Conservation (phyloP, 139 green algal species). For the Desmodesmus armatus region DNA sequence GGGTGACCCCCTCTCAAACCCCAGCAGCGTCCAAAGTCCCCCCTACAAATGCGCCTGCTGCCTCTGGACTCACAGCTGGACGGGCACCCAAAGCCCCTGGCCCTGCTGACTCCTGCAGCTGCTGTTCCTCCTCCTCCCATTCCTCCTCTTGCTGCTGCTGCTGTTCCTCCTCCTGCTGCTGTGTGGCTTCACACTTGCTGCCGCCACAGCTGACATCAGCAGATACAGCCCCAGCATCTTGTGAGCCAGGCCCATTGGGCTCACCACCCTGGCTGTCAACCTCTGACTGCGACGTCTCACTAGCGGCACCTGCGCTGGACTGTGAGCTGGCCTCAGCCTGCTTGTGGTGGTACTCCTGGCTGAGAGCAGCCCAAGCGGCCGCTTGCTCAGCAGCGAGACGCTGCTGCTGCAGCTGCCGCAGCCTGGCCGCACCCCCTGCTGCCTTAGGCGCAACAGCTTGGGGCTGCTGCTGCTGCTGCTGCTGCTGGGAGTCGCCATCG, state of each 20-base stretch:
- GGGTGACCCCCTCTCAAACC: too few relatives aligned
- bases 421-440: neutral
- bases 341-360: neutral
- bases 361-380: neutral
- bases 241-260: too few relatives aligned
- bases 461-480: neutral
- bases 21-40: too few relatives aligned
- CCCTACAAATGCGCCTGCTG: too few relatives aligned
- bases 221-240: too few relatives aligned
- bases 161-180: neutral
- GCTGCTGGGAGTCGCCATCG: neutral
- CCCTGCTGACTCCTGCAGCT: neutral
- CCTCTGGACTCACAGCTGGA: too few relatives aligned
- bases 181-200: neutral
- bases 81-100: too few relatives aligned
- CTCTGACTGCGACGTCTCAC: too few relatives aligned
- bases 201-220: neutral
- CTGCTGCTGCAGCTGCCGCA: neutral
- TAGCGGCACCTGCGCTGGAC: too few relatives aligned
- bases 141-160: neutral
- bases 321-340: too few relatives aligned
- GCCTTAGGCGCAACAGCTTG: neutral
- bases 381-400: neutral
- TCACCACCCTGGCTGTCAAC: too few relatives aligned
- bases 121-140: neutral